Evolutionary conservation across 495 filamentous ascomycete species (phyloP).

Genomic region (Halenospora varia): DNA sequence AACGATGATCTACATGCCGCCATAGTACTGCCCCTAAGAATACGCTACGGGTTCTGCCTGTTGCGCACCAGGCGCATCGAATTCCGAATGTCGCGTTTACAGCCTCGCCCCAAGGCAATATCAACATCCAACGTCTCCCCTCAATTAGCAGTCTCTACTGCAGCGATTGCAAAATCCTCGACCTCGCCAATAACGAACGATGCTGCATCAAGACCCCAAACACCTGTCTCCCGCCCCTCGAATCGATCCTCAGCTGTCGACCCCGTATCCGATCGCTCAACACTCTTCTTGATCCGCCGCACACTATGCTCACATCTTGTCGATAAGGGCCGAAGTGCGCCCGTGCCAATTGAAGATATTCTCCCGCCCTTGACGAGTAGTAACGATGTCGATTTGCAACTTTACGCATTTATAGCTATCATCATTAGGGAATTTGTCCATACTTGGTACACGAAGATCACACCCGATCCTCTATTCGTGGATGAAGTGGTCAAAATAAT

Average conservation of each 20-base stretch:
- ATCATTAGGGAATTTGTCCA: slow-evolving; percentile 85
- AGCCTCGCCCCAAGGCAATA: background rate
- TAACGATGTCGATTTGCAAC: slow-evolving; percentile 85
- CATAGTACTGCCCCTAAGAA: too few species aligned
- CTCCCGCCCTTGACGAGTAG: slow-evolving; percentile 89
- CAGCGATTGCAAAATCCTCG: background rate
- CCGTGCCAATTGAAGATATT: slow-evolving; percentile 62
- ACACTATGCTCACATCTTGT: slow-evolving; percentile 41
- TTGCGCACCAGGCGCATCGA: too few species aligned
- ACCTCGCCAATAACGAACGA: slow-evolving; percentile 9
- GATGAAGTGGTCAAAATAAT: slow-evolving; percentile 84
- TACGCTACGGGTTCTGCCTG: too few species aligned
- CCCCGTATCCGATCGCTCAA: slow-evolving; percentile 40
- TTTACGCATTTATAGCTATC: slow-evolving; percentile 88
- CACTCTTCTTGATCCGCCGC: slow-evolving; percentile 45
- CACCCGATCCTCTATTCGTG: slow-evolving; percentile 79
- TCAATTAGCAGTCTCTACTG: background rate
- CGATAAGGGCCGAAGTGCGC: slow-evolving; percentile 30
- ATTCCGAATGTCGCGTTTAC: slow-evolving; percentile 1
- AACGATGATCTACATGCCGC: too few species aligned
- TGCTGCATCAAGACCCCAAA: slow-evolving; percentile 1
- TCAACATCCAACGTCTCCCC: slow-evolving; percentile 4
- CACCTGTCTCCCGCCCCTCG: slow-evolving; percentile 10
- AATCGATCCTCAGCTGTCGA: slow-evolving; percentile 1
- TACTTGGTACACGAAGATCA: slow-evolving; percentile 90